Evolutionary conservation across 2,329 filamentous ascomycete species (phyloP).

Genomic region (Canariomyces notabilis): DNA sequence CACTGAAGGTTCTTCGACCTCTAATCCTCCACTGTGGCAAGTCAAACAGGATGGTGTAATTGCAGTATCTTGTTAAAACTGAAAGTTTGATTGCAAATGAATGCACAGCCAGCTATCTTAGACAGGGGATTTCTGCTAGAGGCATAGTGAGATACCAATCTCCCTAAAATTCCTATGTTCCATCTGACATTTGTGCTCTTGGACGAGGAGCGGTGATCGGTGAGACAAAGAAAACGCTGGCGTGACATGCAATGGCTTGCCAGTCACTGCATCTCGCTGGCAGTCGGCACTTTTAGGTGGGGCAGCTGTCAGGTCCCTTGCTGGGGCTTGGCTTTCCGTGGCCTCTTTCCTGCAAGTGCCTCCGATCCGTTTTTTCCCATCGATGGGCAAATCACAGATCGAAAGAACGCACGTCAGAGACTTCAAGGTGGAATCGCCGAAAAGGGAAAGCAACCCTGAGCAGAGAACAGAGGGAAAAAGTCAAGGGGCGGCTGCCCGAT

Average conservation of each 20-base stretch:
- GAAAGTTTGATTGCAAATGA: background rate
- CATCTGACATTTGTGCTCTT: background rate
- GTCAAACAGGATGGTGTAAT: too few relatives aligned
- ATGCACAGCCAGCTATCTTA: background rate
- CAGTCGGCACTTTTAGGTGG: constrained; percentile 11
- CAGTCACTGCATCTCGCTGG: background rate
- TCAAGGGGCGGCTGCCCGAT: constrained; percentile 3
- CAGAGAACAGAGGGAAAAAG: constrained; percentile 1
- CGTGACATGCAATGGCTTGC: constrained; percentile 7
- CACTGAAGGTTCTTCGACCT: too few relatives aligned
- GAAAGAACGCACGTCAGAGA: background rate
- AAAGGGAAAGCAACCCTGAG: constrained; percentile 9
- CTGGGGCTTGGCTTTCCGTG: background rate
- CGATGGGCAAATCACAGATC: background rate
- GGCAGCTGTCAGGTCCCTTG: constrained; percentile 1
- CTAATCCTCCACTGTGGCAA: too few relatives aligned
- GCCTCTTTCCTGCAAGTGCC: too few relatives aligned
- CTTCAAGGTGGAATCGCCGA: background rate
- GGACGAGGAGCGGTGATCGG: constrained; percentile 3
- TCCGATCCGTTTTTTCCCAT: background rate
- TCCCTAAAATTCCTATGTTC: background rate
- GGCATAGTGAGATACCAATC: too few relatives aligned
- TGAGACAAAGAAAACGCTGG: constrained; percentile 12
- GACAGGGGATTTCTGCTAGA: too few relatives aligned
- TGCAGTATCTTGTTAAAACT: too few relatives aligned